Conservation (phyloP, 1,284 basidiomycete genomes). For the Heliocybe sulcata region DNA sequence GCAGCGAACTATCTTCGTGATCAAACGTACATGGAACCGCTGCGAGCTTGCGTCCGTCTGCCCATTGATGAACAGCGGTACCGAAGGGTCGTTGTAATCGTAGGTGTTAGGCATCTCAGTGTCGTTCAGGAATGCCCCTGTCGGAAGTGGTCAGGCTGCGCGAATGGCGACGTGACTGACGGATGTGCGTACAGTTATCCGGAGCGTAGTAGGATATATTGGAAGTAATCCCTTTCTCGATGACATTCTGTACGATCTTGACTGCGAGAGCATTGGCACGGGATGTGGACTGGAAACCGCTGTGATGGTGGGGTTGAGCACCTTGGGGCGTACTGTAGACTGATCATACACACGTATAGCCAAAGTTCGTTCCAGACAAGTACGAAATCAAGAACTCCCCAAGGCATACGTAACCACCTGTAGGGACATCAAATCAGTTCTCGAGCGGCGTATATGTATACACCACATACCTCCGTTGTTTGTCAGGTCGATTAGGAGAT, state of each 20-base stretch:
- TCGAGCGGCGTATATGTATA: slow-evolving; percentile 1
- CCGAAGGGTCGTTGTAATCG: slow-evolving; percentile 44
- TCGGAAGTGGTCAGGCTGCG: not conserved
- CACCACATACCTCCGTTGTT: slow-evolving; percentile 43
- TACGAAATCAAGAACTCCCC: slow-evolving; percentile 54
- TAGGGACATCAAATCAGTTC: not conserved
- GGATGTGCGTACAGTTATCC: not conserved
- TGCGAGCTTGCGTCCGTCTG: slow-evolving; percentile 45
- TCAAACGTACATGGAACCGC: slow-evolving; percentile 36
- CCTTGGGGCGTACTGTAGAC: slow-evolving; percentile 12
- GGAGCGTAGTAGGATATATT: slow-evolving; percentile 30
- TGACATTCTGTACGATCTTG: slow-evolving; percentile 46
- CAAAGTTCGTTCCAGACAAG: slow-evolving; percentile 41
- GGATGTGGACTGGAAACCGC: slow-evolving; percentile 45
- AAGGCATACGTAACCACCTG: slow-evolving; percentile 54
- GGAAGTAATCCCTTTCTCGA: slow-evolving; percentile 32
- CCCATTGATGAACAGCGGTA: slow-evolving; percentile 40
- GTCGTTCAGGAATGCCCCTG: slow-evolving; percentile 49
- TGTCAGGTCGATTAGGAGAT: slow-evolving; percentile 50
- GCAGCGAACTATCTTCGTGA: slow-evolving; percentile 12
- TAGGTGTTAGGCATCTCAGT: slow-evolving; percentile 33
- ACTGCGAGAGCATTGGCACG: slow-evolving; percentile 50
- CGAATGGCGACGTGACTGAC: not conserved
- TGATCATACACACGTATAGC: slow-evolving; percentile 37
- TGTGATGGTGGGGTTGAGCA: not conserved